These are phyloP conservation scores for Leishmania lainsoni DNA, from an alignment of 208 protist species.

Conservation along the genomic window DNA sequence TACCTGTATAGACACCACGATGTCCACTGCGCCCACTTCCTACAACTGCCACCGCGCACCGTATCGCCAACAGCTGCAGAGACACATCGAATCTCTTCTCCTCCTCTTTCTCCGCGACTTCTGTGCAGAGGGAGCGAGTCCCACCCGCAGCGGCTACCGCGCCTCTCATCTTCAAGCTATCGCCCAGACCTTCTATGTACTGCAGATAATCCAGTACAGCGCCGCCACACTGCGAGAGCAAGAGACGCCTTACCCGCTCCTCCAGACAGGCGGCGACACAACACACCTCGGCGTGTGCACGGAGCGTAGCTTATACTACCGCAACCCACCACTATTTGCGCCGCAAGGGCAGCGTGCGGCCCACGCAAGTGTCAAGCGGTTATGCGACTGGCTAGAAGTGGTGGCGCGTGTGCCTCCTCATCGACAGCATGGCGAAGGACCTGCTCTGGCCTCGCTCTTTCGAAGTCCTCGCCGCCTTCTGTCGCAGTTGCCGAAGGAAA, in stretches of 20 bases:
- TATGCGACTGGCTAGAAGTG: constrained; percentile 36
- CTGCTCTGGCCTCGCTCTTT: constrained; percentile 7
- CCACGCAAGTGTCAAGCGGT: constrained; percentile 30
- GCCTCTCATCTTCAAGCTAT: constrained; percentile 22
- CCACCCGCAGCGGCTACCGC: constrained; percentile 1
- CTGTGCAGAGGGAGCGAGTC: background rate
- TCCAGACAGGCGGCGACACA: background rate
- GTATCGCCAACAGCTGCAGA: constrained; percentile 8
- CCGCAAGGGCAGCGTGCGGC: constrained; percentile 34
- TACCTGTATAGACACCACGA: background rate
- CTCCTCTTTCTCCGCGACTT: constrained; percentile 21
- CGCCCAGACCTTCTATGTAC: constrained; percentile 25
- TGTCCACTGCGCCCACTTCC: background rate
- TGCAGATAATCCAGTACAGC: constrained; percentile 7
- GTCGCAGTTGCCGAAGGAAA: background rate
- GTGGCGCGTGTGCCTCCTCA: constrained; percentile 11
- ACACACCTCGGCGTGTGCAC: constrained; percentile 36
- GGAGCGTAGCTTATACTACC: constrained; percentile 84
- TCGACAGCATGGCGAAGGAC: background rate
- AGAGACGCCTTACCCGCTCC: background rate
- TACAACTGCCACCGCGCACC: background rate
- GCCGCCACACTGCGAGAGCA: background rate
- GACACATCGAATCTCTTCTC: constrained; percentile 14
- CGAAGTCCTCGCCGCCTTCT: constrained; percentile 11
- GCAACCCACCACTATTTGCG: constrained; percentile 57